Evolutionary conservation across 225 moss, liverwort and hornwort species (phyloP), one percentile per base, ranked within the genome.

Genomic region (Rhytidiadelphus loreus): DNA sequence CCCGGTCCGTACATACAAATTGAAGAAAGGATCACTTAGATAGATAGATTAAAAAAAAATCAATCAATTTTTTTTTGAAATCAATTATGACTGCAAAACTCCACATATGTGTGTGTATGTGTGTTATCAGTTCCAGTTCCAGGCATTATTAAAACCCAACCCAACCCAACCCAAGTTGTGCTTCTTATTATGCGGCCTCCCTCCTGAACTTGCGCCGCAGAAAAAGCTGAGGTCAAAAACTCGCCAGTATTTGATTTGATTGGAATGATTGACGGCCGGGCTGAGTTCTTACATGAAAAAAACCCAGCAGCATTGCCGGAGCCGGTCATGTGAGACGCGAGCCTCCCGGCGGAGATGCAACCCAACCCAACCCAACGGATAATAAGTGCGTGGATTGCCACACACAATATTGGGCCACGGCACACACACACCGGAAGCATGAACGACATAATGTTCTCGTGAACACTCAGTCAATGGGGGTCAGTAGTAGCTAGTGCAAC

Each of bases 381-480:
- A 90, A 92, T 92, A 89, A 92, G 92, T 91, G 91, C 64, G 4
- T 16, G 16, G 52, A 52, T 85, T 69, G 89, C 73, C 46, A 48
- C 87, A 81, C 72, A 29, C 90, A 86, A 83, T 11, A 33, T 48
- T 79, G 86, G 92, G 88, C 83, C 88, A 65, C 59, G 91, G 87
- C 87, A 82, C 50, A 50, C 50, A 30, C 61, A n/a, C 86, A 76
- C 87, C 0, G 12, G 83, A 92, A 86, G 91, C 91, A 91, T 92
- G 92, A 80, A 70, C 2, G 2, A 53, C 91, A 91, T 89, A 85
- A 88, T 89, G 87, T 92, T 90, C 90, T 89, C 85, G 59, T 90
- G 89, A 90, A 87, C 90, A 90, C 88, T 88, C 83, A 92, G 90
- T 88, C 92, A 90, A 90, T 86, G 86, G 83, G 52, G 52, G 50